Conservation (phyloP, 768 basidiomycete genomes). For the Tricholoma bakamatsutake region DNA sequence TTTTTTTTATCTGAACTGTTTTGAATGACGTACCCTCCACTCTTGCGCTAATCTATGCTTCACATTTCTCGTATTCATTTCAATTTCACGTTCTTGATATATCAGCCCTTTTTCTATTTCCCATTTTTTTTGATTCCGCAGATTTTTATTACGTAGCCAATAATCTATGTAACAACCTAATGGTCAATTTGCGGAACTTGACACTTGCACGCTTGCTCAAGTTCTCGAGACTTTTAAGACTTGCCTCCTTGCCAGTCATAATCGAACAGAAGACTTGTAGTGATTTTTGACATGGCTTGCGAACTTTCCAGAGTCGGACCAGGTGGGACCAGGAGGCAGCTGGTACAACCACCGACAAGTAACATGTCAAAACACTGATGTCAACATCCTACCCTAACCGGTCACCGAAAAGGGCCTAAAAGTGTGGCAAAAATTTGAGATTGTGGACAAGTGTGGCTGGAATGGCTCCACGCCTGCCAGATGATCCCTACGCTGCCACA, state of each 20-base stretch:
- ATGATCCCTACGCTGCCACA: too few relatives aligned
- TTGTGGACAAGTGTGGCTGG: too few relatives aligned
- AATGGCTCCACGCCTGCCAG: too few relatives aligned
- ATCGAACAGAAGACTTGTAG: background rate
- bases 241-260: background rate
- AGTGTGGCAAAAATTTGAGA: too few relatives aligned
- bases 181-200: too few relatives aligned
- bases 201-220: too few relatives aligned
- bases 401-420: too few relatives aligned
- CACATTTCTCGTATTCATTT: background rate
- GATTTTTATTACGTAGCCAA: background rate
- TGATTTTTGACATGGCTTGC: too few relatives aligned
- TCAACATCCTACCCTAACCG: too few relatives aligned
- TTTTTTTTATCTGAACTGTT: background rate
- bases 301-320: too few relatives aligned
- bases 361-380: background rate
- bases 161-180: too few relatives aligned
- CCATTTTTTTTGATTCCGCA: background rate
- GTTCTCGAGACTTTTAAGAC: too few relatives aligned
- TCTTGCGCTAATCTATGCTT: background rate
- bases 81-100: background rate
- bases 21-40: background rate
- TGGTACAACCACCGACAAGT: background rate
- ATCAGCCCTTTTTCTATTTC: background rate
- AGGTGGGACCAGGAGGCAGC: background rate